phyloP scores from a whole-genome alignment of 768 basidiomycete species.

The Bullera alba region DNA sequence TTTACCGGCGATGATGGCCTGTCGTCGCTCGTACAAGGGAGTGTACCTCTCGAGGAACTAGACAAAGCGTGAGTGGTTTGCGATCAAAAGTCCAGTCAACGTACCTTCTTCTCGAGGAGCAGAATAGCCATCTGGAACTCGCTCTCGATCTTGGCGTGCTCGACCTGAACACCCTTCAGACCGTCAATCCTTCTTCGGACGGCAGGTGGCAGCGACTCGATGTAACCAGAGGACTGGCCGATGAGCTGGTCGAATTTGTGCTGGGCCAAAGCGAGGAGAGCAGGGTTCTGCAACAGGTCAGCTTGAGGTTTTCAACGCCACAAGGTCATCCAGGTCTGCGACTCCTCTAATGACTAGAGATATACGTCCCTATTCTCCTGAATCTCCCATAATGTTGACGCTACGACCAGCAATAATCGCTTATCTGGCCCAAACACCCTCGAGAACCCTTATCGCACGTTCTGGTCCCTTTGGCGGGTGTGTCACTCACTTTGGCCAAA shows the following conservation, averaged over 20 bases:
- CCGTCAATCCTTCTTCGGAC: slow-evolving; percentile 81
- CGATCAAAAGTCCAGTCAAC: too few species aligned
- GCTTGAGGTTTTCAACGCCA: too few species aligned
- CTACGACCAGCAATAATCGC: too few species aligned
- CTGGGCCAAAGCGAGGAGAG: slow-evolving; percentile 75
- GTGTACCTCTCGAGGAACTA: slow-evolving; percentile 50
- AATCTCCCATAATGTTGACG: too few species aligned
- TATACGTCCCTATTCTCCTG: too few species aligned
- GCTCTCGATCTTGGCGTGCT: slow-evolving; percentile 83
- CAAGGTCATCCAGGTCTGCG: too few species aligned
- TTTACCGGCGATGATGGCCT: slow-evolving; percentile 72
- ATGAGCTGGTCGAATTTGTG: slow-evolving; percentile 75
- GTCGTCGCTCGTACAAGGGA: slow-evolving; percentile 80
- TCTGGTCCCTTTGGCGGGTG: not conserved
- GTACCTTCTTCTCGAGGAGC: slow-evolving; percentile 89
- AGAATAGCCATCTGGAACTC: slow-evolving; percentile 92
- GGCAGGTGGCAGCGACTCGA: slow-evolving; percentile 74
- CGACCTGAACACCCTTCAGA: slow-evolving; percentile 85
- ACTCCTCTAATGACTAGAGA: too few species aligned
- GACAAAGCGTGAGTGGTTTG: not conserved
- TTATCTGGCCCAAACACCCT: too few species aligned
- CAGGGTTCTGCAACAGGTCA: slow-evolving; percentile 52
- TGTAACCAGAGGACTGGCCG: slow-evolving; percentile 88
- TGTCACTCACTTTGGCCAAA: slow-evolving; percentile 43
- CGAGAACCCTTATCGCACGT: too few species aligned